These are phyloP conservation scores for Stephanodiscus minutulus DNA, from an alignment of 108 stramenopile genomes.

Conservation along the genomic window DNA sequence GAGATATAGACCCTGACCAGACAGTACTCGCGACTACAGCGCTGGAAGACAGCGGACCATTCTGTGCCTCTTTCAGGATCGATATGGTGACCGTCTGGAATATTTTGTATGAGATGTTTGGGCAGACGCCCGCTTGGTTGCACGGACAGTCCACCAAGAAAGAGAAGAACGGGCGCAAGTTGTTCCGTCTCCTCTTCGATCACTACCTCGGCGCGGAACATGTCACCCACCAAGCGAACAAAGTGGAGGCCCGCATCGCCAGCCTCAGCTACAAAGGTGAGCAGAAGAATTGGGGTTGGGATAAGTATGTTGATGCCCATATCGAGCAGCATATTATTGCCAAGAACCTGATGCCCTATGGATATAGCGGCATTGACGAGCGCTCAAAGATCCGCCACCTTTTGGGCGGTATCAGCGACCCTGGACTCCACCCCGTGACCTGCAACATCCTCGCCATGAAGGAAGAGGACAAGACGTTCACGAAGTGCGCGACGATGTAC, in stretches of 20 bases:
- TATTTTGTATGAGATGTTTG: not conserved
- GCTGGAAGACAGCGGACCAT: not conserved
- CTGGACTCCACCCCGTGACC: too few relatives aligned
- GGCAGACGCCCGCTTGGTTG: not conserved
- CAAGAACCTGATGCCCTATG: slow-evolving; percentile 6
- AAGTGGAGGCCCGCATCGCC: not conserved
- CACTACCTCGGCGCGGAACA: not conserved
- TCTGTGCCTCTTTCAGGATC: not conserved
- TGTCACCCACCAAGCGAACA: not conserved
- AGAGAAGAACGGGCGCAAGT: not conserved
- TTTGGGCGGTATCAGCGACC: not conserved
- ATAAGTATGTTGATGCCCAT: not conserved
- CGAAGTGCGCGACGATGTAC: too few relatives aligned
- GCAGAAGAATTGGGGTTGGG: not conserved
- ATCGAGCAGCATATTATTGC: slow-evolving; percentile 8
- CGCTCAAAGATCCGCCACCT: slow-evolving; percentile 2
- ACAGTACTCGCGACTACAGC: too few relatives aligned
- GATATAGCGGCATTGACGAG: slow-evolving; percentile 14
- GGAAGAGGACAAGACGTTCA: too few relatives aligned
- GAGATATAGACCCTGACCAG: too few relatives aligned
- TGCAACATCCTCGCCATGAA: too few relatives aligned
- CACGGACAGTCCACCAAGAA: not conserved
- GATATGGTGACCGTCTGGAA: not conserved
- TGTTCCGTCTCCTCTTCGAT: not conserved
- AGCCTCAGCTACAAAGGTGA: not conserved